Evolutionary conservation across 805 yeast species (phyloP), one percentile per base, ranked within the genome.

Genomic region (Starmerella gropengiesseri): DNA sequence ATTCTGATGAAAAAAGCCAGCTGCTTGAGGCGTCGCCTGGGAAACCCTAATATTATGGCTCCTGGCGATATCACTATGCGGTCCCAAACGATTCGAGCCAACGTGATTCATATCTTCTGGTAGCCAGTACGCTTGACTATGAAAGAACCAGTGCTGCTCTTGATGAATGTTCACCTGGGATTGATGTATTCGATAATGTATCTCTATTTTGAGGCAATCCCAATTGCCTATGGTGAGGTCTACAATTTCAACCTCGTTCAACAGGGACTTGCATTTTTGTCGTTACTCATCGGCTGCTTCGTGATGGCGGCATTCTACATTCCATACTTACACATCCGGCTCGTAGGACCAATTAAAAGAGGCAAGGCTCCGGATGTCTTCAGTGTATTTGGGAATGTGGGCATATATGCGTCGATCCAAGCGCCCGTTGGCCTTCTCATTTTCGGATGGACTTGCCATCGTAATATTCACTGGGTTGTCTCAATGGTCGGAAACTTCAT

Each of bases 171-270:
- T 20, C 75, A 74, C 55, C 60, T 71, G 49, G 73, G 77, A 0
- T 50, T 75, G 40, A 62, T 68, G 6, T 77, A 76, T 55, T 72
- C 78, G 25, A 57, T 69, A 22, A 50, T 72, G 47, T 77, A 74
- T 55, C 56, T 74, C 17, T 76, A 73, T 64, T 73, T 76, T 51
- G 81, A 77, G 57, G 75, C 74, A 4, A 73, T 73, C 59, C 81
- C 83, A 9, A 62, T 75, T 26, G 75, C 72, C 2, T 77, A 69
- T 47, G 43, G 47, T 7, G 70, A 65, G 2, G 53, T 64, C 17
- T 64, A 73, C 48, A 53, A 63, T 26, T 77, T 77, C 57, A 66
- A 72, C 4, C 53, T 65, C 20, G 63, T 74, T 22, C 73, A 70
- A 41, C 47, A 58, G 22, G 77, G 79, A 14, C 58, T 65, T 3